Evolutionary conservation across 306 rosid species (phyloP).

Genomic region (Luffa acutangula): DNA sequence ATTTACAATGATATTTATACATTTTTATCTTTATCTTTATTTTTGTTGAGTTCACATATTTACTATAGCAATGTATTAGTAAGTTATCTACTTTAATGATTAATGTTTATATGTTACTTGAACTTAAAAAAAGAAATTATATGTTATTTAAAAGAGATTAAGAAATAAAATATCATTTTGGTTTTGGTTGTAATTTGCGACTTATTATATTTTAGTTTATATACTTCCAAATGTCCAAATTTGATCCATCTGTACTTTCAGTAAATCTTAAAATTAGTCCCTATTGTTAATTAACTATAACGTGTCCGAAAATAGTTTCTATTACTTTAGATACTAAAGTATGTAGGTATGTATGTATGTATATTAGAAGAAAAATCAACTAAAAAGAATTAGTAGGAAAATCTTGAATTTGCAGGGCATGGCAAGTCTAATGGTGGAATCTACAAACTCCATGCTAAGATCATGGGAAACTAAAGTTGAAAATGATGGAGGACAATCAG

Average conservation of each 20-base stretch:
- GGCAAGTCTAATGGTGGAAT: conserved; percentile 54
- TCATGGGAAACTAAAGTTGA: conserved; percentile 48
- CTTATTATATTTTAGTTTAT: no score
- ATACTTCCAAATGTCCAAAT: no score
- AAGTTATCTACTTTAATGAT: not conserved
- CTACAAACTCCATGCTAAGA: conserved; percentile 24
- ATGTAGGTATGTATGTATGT: no score
- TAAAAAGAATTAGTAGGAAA: no score
- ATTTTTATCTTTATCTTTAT: not conserved
- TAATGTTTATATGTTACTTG: not conserved
- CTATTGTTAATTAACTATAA: no score
- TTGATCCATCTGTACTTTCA: no score
- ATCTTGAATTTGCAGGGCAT: conserved; percentile 31
- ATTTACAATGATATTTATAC: not conserved
- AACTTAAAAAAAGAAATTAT: not conserved
- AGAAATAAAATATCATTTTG: not conserved
- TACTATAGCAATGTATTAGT: not conserved
- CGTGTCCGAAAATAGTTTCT: no score
- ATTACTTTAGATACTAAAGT: no score
- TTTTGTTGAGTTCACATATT: not conserved
- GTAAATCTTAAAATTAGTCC: no score
- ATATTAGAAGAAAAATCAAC: no score
- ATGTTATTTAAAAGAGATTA: not conserved
- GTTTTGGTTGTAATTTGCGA: no score
- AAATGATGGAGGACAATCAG: conserved; percentile 27